Percentiles rank a stretch among this genome's conserved stretches.
Evolutionary conservation across 495 filamentous ascomycete species (phyloP).

Genomic region (Penicillium flavigenum): DNA sequence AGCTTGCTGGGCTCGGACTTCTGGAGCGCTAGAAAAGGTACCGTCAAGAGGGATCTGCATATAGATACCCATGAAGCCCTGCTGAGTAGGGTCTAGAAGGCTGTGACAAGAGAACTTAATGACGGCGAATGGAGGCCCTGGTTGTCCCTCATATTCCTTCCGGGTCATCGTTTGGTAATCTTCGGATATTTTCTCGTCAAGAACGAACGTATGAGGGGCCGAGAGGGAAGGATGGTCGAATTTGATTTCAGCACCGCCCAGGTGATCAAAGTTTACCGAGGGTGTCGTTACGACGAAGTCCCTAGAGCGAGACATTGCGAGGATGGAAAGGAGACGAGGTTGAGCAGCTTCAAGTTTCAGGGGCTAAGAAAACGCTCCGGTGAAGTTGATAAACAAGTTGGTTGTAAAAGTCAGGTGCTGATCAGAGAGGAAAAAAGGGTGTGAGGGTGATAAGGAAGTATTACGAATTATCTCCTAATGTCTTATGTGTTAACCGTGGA

Average conservation of each 20-base stretch:
- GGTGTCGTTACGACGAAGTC: too few species aligned
- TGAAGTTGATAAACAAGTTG: conserved; percentile 2
- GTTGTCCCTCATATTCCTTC: background rate
- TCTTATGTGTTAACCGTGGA: background rate
- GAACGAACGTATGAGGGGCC: conserved; percentile 1
- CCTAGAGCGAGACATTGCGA: too few species aligned
- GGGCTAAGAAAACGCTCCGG: background rate
- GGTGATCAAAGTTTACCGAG: background rate
- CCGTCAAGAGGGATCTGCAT: conserved; percentile 7
- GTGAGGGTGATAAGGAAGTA: background rate
- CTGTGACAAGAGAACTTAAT: conserved; percentile 6
- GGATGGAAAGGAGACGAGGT: background rate
- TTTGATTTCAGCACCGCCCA: background rate
- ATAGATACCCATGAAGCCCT: conserved; percentile 7
- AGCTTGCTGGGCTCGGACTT: conserved; percentile 8
- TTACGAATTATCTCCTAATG: background rate
- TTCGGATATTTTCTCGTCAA: conserved; percentile 4
- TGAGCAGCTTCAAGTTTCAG: background rate
- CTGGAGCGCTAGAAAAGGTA: conserved; percentile 4
- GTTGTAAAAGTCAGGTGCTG: background rate
- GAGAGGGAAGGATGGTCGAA: conserved; percentile 4
- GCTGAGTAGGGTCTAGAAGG: conserved; percentile 6
- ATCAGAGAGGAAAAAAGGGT: background rate
- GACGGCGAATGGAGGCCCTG: background rate
- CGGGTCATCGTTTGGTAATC: conserved; percentile 4